Base-by-base conservation (phyloP, 306 rosid genomes). In the Dalbergia cochinchinensis region DNA sequence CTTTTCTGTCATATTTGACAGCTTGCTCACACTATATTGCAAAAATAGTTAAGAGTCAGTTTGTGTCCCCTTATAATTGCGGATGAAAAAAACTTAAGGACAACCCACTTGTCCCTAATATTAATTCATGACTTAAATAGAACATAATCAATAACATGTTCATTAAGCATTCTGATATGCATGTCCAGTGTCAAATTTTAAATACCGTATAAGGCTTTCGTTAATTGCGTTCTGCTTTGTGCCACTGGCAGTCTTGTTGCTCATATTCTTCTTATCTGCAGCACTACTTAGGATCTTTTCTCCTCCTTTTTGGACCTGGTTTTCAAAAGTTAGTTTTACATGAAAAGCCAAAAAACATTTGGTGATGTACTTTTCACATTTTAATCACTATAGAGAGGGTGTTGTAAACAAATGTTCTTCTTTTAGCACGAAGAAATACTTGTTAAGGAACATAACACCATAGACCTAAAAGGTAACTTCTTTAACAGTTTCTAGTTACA, bases 281-380 rank as follows among this genome's bases (percentile, higher is more conserved):
- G 83, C 53, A 79, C 74, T 12, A 22, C 76, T 78, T 53, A 92
- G 83, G 83, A 92, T 92, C 50, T 76, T 74, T 78, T 91, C 91
- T 45, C 97, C 99, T 88, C 94, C 99, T 69, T 87, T 91, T 8
- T 92, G 88, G 1, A 92, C 90, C 99, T 95, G 91, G 59, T 62
- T 73, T 83, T 74, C 60, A 41, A 53, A 22, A 11, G 26, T 48
- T 26, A 48, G 41, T 16, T 53, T 82, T 33, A 54, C 22, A 71
- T 71, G 7, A 35, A 70, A 70, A 55, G 3, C 33, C 5, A 12
- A 10, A 47, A 65, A 50, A 26, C 50, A 55, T 41, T 55, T 41
- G 53, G 3, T 61, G 39, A 20, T 11, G 10, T 74, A 78, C 59
- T 79, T 62, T 39, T n/a, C 34, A 42, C 53, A 15, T 54, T 26